A percentile compares a stretch with the other conserved stretches of the same genome.
Evolutionary conservation across 2,329 filamentous ascomycete genomes (phyloP).

Genomic region (Monosporascus sp.): DNA sequence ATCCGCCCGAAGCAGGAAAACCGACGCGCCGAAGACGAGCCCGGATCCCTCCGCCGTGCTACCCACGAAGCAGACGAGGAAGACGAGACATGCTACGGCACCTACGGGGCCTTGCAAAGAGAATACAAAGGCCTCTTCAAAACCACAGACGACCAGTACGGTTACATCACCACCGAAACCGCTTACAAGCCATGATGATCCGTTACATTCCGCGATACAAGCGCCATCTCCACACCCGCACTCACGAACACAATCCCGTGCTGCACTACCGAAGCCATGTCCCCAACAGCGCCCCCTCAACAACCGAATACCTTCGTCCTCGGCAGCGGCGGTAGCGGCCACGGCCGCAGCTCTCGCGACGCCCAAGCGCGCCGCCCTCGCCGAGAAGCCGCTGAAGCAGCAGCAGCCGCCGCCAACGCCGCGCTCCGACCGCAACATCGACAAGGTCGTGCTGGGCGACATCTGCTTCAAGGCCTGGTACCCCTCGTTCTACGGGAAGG

Average conservation of each 20-base stretch:
- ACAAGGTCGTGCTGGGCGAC: conserved; percentile 80
- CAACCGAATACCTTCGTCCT: not conserved
- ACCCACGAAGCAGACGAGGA: conserved; percentile 10
- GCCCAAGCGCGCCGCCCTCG: conserved; percentile 24
- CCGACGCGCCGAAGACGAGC: conserved; percentile 12
- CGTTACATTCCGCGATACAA: not conserved
- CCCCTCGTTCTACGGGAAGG: conserved; percentile 82
- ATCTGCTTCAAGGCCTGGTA: conserved; percentile 88
- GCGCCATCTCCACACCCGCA: no score
- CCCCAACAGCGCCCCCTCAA: not conserved
- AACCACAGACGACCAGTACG: not conserved
- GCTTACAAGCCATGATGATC: not conserved
- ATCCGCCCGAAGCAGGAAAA: conserved; percentile 1
- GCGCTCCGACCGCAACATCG: conserved; percentile 67
- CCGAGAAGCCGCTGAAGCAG: conserved; percentile 9
- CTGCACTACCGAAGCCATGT: not conserved
- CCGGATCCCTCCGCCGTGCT: not conserved
- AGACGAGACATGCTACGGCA: conserved; percentile 4
- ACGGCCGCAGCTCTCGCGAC: conserved; percentile 8
- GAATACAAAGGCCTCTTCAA: conserved; percentile 8
- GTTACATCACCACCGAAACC: not conserved
- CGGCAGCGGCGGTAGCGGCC: conserved; percentile 1
- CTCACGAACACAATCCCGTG: not conserved
- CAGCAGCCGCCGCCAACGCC: conserved; percentile 25
- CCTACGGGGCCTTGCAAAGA: conserved; percentile 6